Base-by-base conservation (phyloP, 2,329 filamentous ascomycete genomes). In the Beauveria sp. region DNA sequence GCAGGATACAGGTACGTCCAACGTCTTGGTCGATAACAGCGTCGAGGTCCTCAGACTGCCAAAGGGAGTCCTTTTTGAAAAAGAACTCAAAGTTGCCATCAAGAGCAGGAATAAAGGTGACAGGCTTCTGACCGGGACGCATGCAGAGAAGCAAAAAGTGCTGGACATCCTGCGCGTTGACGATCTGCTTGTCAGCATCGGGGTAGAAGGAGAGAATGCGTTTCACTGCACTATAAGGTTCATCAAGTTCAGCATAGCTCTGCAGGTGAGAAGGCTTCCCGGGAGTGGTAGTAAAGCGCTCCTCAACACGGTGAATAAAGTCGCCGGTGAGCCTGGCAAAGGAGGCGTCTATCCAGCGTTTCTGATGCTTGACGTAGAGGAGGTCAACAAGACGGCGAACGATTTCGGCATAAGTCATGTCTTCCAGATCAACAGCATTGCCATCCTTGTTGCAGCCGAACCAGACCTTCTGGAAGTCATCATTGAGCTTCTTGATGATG, bases 11-110 rank as follows among this genome's bases (percentile, higher is more conserved):
- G 50, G 93, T 96, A 72, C 96, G 86, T 65, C 91, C 93, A 63
- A 99, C 95, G 72, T 99, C 96, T 76, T 98, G 95, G 67, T 83
- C 93, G 64, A 97, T 93, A 62, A 99, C 93, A 59, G 95, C 95
- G 70, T 96, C 93, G 12, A 99, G 82, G 70, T 99, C 95, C 77
- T 99, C 95, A 1, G 95, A 98, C 77, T 99, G 95, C 95, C 95
- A 99, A 8, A 99, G 84, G 1, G 95, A 99, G 75, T 99, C 95
- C 81, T 99, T 99, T 86, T 99, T 99, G 88, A 99, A 99, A 81
- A 91, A 99, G 78, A 96, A 96, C 73, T 99, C 95, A 67, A 99
- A 99, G 73, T 93, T 96, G 65, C 96, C 92, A 69, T 99, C 95
- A 24, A 99, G 82, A n/a, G 89, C 82, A 5, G 95, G 95, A 34